Conservation (phyloP, 108 stramenopile genomes). For the Cyclotella baltica region DNA sequence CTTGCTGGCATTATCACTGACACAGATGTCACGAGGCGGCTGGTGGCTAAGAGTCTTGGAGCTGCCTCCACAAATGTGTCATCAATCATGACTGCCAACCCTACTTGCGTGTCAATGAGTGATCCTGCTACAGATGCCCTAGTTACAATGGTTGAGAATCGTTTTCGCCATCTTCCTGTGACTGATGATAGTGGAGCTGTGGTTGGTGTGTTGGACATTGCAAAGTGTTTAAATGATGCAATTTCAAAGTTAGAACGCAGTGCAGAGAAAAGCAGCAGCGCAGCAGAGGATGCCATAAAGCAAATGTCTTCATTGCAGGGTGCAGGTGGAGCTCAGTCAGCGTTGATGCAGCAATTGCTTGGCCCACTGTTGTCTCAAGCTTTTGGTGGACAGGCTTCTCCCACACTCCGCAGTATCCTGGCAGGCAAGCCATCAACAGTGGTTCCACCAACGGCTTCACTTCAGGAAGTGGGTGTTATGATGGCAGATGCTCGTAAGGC, state of each 20-base stretch:
- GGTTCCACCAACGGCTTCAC: constrained; percentile 68
- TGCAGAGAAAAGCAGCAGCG: constrained; percentile 57
- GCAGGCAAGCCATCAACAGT: constrained; percentile 76
- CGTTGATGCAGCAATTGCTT: constrained; percentile 69
- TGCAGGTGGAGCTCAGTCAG: constrained; percentile 68
- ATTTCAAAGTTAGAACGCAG: constrained; percentile 89
- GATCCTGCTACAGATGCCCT: constrained; percentile 92
- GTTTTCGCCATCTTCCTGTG: constrained; percentile 93
- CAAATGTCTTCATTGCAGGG: constrained; percentile 65
- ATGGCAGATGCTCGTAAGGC: constrained; percentile 91
- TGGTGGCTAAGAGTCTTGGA: constrained; percentile 79
- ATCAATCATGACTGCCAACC: constrained; percentile 87
- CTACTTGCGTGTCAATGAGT: constrained; percentile 79
- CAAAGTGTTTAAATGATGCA: constrained; percentile 95
- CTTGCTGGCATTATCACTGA: constrained; percentile 89
- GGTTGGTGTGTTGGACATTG: constrained; percentile 93
- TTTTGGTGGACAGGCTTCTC: constrained; percentile 71
- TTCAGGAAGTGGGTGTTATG: constrained; percentile 74
- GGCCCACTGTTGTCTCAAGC: constrained; percentile 78
- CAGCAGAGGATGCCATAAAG: constrained; percentile 72
- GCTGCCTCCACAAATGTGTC: constrained; percentile 62
- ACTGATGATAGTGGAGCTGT: constrained; percentile 82
- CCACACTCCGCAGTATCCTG: constrained; percentile 77
- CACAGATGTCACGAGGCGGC: constrained; percentile 78
- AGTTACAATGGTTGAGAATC: constrained; percentile 93